These are phyloP conservation scores for Nevesoporus exiguus DNA, from an alignment of 768 basidiomycete species.

Conservation along the genomic window DNA sequence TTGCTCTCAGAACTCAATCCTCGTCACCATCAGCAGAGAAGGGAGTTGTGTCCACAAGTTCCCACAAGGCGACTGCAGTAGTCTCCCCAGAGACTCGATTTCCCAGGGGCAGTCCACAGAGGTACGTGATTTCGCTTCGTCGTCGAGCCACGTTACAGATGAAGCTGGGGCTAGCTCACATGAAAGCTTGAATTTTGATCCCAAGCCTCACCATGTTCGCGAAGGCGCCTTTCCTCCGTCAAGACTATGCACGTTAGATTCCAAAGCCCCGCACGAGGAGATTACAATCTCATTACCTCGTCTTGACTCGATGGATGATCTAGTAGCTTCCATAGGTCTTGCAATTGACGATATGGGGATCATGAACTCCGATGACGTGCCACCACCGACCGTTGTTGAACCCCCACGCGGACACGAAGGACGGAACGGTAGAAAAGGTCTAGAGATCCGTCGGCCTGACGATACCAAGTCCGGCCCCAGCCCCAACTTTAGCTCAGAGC, in stretches of 20 bases:
- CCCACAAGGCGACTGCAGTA: constrained; percentile 18
- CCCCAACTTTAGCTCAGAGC: constrained; percentile 15
- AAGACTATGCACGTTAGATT: constrained; percentile 28
- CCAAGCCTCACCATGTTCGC: constrained; percentile 37
- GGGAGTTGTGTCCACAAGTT: constrained; percentile 25
- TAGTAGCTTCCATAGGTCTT: constrained; percentile 36
- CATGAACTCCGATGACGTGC: constrained; percentile 29
- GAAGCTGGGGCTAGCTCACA: constrained; percentile 10
- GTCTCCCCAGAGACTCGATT: background rate
- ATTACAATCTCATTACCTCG: constrained; percentile 21
- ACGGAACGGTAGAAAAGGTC: constrained; percentile 19
- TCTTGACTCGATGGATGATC: constrained; percentile 36
- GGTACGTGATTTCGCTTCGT: constrained; percentile 14
- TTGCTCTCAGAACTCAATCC: constrained; percentile 34
- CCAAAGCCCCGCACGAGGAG: constrained; percentile 19
- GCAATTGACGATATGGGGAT: constrained; percentile 40
- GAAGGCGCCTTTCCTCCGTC: constrained; percentile 69
- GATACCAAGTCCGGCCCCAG: constrained; percentile 7
- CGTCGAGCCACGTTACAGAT: background rate
- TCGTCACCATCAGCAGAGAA: constrained; percentile 18
- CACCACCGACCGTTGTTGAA: constrained; percentile 40
- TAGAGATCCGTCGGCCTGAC: constrained; percentile 33
- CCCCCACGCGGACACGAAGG: constrained; percentile 37
- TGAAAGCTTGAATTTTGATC: constrained; percentile 22
- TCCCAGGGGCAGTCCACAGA: constrained; percentile 12